phyloP scores from a whole-genome alignment of 2,329 filamentous ascomycete genomes.

The Neopestalotiopsis sp. region DNA sequence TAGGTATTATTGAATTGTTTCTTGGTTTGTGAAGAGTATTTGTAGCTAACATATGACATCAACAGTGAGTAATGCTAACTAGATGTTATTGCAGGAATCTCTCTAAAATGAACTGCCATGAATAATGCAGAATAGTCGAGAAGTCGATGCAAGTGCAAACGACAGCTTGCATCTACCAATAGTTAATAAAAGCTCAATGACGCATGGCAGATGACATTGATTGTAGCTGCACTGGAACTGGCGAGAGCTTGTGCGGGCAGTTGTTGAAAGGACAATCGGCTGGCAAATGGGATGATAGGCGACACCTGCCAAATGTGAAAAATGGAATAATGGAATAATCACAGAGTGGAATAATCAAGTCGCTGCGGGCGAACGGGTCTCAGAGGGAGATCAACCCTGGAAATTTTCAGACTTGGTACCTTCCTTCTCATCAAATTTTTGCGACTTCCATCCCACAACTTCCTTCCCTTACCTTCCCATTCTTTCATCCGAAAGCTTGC shows the following conservation, averaged over 20 bases:
- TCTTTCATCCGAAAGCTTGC: not conserved
- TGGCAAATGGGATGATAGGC: not conserved
- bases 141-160: no score
- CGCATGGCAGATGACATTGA: not conserved
- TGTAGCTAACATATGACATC: no score
- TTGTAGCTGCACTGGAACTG: not conserved
- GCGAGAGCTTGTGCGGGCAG: not conserved
- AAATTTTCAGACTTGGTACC: not conserved
- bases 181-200: not conserved
- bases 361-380: not conserved
- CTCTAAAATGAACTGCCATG: no score
- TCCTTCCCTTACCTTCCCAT: no score
- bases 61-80: no score
- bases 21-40: no score
- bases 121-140: no score
- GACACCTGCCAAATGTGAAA: not conserved
- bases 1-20: no score
- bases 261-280: not conserved
- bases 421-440: not conserved
- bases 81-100: no score
- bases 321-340: not conserved
- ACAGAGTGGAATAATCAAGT: not conserved
- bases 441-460: not conserved
- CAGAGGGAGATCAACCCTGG: not conserved
- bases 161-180: not conserved